Percentiles rank a stretch among this genome's conserved stretches.
Evolutionary conservation across 768 basidiomycete genomes (phyloP).

Genomic region (Nidula microcarpa): DNA sequence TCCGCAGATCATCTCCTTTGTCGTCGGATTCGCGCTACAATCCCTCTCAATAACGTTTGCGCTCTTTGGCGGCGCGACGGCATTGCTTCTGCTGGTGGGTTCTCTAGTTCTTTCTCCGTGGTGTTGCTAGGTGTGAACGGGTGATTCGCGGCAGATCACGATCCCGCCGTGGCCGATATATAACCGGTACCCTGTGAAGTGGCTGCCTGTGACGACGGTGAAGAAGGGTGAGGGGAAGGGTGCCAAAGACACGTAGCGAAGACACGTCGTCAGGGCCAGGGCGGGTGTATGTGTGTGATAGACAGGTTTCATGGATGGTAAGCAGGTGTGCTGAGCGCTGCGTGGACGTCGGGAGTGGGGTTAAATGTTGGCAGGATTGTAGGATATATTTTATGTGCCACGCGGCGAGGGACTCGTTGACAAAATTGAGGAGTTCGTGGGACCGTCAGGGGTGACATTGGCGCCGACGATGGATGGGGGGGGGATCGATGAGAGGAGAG

Average conservation of each 20-base stretch:
- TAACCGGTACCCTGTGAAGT: slow-evolving; percentile 59
- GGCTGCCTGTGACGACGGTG: slow-evolving; percentile 39
- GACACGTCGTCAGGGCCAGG: too few species aligned
- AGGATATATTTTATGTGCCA: neutral
- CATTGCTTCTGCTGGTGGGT: slow-evolving; percentile 41
- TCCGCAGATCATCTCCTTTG: slow-evolving; percentile 44
- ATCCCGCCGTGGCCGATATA: slow-evolving; percentile 72
- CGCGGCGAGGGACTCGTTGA: too few species aligned
- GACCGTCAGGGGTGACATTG: too few species aligned
- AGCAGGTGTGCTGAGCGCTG: too few species aligned
- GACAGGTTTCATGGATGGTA: too few species aligned
- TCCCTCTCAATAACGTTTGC: slow-evolving; percentile 52
- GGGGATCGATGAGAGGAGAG: too few species aligned
- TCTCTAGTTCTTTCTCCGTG: neutral
- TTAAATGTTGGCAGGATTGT: slow-evolving; percentile 1
- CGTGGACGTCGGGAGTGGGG: too few species aligned
- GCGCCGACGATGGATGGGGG: too few species aligned
- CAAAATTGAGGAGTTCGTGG: too few species aligned
- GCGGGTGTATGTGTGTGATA: too few species aligned
- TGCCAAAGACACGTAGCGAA: too few species aligned
- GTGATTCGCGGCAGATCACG: slow-evolving; percentile 40
- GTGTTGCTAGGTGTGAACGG: neutral
- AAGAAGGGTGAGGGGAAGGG: slow-evolving; percentile 17
- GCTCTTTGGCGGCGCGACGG: slow-evolving; percentile 36
- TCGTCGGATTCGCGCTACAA: slow-evolving; percentile 54